phyloP scores from a whole-genome alignment of 495 filamentous ascomycete genomes.

The Podospora anserina region DNA sequence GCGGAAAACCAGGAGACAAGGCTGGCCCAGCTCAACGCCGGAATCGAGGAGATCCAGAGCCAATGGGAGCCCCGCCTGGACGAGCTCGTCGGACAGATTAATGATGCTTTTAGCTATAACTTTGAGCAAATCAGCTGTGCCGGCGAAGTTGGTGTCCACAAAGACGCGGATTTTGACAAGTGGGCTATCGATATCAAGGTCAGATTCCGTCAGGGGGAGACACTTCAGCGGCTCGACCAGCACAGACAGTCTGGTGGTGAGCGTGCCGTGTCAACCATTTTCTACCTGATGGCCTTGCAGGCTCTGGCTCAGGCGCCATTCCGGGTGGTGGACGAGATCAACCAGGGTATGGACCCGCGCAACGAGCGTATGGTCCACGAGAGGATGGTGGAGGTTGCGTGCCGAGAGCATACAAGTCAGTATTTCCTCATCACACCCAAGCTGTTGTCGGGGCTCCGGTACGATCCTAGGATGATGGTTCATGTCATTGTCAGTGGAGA shows the following conservation, averaged over 20 bases:
- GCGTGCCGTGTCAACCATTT: constrained; percentile 94
- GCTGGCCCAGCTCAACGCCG: constrained; percentile 53
- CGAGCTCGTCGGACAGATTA: constrained; percentile 72
- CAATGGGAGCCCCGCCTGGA: constrained; percentile 88
- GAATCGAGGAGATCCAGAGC: constrained; percentile 53
- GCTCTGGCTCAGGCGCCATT: constrained; percentile 93
- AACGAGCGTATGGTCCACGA: constrained; percentile 98
- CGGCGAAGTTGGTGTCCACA: constrained; percentile 80
- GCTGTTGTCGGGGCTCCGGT: constrained; percentile 76
- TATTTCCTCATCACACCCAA: constrained; percentile 99
- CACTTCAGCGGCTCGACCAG: constrained; percentile 75
- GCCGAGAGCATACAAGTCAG: constrained; percentile 64
- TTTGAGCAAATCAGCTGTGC: constrained; percentile 93
- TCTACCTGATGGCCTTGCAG: constrained; percentile 98
- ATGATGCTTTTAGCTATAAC: constrained; percentile 81
- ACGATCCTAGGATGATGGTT: constrained; percentile 85
- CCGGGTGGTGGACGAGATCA: constrained; percentile 98
- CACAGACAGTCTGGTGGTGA: constrained; percentile 97
- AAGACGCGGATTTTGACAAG: constrained; percentile 83
- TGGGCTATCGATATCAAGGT: constrained; percentile 95
- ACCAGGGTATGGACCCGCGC: constrained; percentile 98
- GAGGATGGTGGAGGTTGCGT: constrained; percentile 93
- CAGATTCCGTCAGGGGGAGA: constrained; percentile 85
- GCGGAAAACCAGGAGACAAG: constrained; percentile 43
- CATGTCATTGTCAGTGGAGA: constrained; percentile 93